These are phyloP conservation scores for Saposhnikovia divaricata DNA, from an alignment of 129 eudicot genomes.

Conservation along the genomic window DNA sequence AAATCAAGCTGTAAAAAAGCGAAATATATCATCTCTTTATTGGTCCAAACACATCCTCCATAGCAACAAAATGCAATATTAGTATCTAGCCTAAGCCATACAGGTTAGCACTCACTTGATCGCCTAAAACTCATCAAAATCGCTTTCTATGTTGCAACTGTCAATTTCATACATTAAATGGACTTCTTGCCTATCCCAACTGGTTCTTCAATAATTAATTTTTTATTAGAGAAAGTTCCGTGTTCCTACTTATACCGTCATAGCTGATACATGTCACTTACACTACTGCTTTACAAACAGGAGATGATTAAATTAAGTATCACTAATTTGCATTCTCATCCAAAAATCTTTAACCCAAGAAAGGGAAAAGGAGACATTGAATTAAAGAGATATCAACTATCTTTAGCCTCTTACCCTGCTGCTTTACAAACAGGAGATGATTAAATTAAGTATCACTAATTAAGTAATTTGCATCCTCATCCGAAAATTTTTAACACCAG, in stretches of 20 bases:
- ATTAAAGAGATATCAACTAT: too few species aligned
- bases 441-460: background rate
- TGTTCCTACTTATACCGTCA: too few species aligned
- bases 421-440: background rate
- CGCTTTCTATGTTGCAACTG: background rate
- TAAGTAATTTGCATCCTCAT: background rate
- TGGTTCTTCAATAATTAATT: background rate
- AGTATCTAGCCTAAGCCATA: background rate
- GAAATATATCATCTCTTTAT: background rate
- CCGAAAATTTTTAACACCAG: background rate
- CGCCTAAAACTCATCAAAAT: background rate
- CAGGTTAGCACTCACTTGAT: background rate
- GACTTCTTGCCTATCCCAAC: background rate
- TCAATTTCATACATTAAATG: background rate
- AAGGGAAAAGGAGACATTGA: too few species aligned
- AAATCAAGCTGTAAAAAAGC: background rate
- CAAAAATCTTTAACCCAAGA: too few species aligned
- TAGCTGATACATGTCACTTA: too few species aligned
- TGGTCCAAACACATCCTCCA: background rate
- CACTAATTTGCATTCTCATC: too few species aligned
- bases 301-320: background rate
- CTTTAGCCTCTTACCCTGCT: background rate
- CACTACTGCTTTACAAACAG: background rate
- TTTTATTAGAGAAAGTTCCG: background rate
- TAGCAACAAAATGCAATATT: background rate